A percentile compares a stretch with the other conserved stretches of the same genome.
phyloP scores from a whole-genome alignment of 208 protist species.

The Leptomonas pyrrhocoris region DNA sequence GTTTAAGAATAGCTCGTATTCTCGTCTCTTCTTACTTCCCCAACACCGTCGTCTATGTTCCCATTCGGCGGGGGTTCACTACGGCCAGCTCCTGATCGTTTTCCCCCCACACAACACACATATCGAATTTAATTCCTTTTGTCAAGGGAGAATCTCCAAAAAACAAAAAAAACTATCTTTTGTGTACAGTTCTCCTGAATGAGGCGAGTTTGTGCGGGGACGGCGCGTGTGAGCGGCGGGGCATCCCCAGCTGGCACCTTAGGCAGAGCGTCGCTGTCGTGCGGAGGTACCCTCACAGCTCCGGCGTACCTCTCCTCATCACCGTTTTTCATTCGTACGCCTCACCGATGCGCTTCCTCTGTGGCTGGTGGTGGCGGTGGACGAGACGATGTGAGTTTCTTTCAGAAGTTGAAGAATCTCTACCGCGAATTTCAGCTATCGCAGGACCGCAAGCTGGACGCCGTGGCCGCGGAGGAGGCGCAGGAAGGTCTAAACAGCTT shows the following conservation, averaged over 20 bases:
- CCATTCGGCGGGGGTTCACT: too few species aligned
- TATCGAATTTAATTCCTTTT: not conserved
- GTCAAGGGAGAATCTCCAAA: too few species aligned
- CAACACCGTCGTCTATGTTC: too few species aligned
- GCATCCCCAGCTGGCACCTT: not conserved
- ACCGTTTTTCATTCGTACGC: not conserved
- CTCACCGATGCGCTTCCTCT: not conserved
- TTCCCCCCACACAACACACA: constrained; percentile 3
- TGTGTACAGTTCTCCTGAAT: not conserved
- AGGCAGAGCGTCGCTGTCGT: not conserved
- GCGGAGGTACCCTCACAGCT: not conserved
- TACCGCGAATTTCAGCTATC: constrained; percentile 53
- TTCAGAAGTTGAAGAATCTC: constrained; percentile 32
- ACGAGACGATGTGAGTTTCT: constrained; percentile 22
- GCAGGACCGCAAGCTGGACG: constrained; percentile 54
- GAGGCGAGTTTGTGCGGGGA: not conserved
- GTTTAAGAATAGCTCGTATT: constrained; percentile 11
- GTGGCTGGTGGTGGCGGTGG: not conserved
- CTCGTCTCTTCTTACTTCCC: too few species aligned
- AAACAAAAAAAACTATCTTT: not conserved
- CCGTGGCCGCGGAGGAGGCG: constrained; percentile 12
- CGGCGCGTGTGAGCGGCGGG: not conserved
- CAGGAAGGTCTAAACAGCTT: constrained; percentile 12
- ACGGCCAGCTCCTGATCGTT: too few species aligned
- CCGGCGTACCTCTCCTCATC: not conserved